A percentile compares a stretch with the other conserved stretches of the same genome.
These are phyloP conservation scores for Juncus inflexus DNA, from an alignment of 176 grass and related monocot genomes.

Conservation along the genomic window DNA sequence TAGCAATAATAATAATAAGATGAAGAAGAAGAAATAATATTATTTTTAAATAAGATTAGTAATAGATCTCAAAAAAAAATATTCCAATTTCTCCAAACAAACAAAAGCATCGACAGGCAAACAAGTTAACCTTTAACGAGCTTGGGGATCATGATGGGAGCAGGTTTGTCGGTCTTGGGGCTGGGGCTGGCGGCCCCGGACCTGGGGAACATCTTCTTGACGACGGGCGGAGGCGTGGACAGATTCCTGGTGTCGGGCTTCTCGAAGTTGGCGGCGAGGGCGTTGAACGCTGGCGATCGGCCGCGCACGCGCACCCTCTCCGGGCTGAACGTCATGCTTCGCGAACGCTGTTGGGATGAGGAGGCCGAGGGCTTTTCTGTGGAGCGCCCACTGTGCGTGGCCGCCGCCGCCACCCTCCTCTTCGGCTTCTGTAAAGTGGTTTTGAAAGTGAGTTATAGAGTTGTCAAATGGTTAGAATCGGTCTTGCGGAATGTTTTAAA, in stretches of 20 bases:
- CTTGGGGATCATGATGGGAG: slow-evolving; percentile 39
- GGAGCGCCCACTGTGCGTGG: slow-evolving; percentile 35
- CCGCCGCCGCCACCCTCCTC: slow-evolving; percentile 33
- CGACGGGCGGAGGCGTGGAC: slow-evolving; percentile 73
- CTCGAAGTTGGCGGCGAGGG: slow-evolving; percentile 85
- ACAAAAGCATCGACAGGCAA: too few relatives aligned
- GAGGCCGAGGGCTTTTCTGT: slow-evolving; percentile 40
- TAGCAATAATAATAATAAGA: too few relatives aligned
- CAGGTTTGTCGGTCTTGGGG: slow-evolving; percentile 54
- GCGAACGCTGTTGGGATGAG: slow-evolving; percentile 60
- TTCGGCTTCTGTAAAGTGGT: slow-evolving; percentile 63
- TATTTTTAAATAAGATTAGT: too few relatives aligned
- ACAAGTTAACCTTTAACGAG: slow-evolving; percentile 46
- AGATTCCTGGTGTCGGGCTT: slow-evolving; percentile 71
- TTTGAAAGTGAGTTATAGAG: not conserved
- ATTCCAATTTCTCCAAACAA: too few relatives aligned
- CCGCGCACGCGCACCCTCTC: slow-evolving; percentile 77
- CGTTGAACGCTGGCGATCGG: slow-evolving; percentile 80
- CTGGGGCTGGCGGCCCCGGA: slow-evolving; percentile 41
- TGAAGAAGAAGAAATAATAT: too few relatives aligned
- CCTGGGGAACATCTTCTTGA: slow-evolving; percentile 84
- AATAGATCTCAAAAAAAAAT: too few relatives aligned
- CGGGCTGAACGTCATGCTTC: slow-evolving; percentile 89
- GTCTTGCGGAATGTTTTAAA: not conserved
- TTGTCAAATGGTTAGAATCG: not conserved